Percentiles rank a stretch among this genome's conserved stretches.
These are phyloP conservation scores for Elsinoe necatrix DNA, from an alignment of 2,329 filamentous ascomycete genomes.

Conservation along the genomic window DNA sequence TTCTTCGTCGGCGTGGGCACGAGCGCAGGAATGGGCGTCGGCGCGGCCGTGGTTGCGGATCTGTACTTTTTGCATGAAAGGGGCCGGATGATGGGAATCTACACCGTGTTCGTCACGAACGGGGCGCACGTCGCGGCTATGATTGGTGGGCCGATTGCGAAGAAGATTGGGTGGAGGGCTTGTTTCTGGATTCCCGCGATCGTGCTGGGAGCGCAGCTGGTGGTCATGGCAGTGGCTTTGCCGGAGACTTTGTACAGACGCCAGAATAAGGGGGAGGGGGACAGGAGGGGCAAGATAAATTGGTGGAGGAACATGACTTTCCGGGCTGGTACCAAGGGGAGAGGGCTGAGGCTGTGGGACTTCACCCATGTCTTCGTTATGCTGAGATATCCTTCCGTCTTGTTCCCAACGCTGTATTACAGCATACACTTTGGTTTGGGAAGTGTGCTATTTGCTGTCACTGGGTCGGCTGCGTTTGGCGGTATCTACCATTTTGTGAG, in stretches of 20 bases:
- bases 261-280: not conserved
- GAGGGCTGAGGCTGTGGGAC: conserved; percentile 20
- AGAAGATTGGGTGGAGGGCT: conserved; percentile 21
- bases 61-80: conserved; percentile 21
- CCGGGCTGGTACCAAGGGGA: conserved; percentile 10
- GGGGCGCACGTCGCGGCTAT: conserved; percentile 23
- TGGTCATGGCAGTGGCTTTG: conserved; percentile 22
- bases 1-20: conserved; percentile 19
- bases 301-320: conserved; percentile 18
- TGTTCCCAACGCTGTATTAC: conserved; percentile 24
- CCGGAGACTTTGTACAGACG: conserved; percentile 25
- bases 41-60: conserved; percentile 19
- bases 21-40: conserved; percentile 18
- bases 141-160: conserved; percentile 22
- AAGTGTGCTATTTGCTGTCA: conserved; percentile 24
- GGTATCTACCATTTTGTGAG: conserved; percentile 21
- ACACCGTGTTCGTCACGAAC: conserved; percentile 29
- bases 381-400: conserved; percentile 24
- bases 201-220: conserved; percentile 22
- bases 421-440: conserved; percentile 23
- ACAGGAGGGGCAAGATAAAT: not conserved
- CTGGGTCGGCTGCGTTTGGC: conserved; percentile 22
- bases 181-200: conserved; percentile 24
- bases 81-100: conserved; percentile 19
- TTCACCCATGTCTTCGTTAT: conserved; percentile 24